Evolutionary conservation across 768 basidiomycete genomes (phyloP), one percentile per base, ranked within the genome.

Genomic region (Hysterangium stoloniferum): DNA sequence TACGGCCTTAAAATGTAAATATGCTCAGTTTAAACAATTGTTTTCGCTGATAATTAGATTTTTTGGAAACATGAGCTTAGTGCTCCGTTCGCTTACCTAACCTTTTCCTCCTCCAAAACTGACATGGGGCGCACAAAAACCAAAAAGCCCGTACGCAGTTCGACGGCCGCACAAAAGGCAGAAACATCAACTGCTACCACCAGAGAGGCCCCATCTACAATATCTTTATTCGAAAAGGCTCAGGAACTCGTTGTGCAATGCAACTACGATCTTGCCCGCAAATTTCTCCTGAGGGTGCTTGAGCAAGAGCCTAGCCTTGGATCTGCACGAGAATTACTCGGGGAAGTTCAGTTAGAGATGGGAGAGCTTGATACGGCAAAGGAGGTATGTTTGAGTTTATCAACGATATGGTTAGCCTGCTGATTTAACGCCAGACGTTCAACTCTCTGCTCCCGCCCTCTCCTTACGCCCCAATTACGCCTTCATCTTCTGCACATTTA

Each of bases 221-320:
- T 71, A 8, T 68, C 82, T 9, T 68, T 91, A 5, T 67, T 88
- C 29, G 79, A 81, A 61, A 92, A 91, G 63, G 82, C 87, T 0
- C 87, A 88, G 61, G 70, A 75, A n/a, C 71, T 94, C 48, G 77
- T 94, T 57, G 74, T 82, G 20, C 86, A 91, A 68, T 90, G 85
- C 61, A 82, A 93, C 65, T 92, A 87, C 62, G 78, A 84, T 44
- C 78, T 94, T 42, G 89, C 91, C 2, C 67, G 75, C 45, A 79
- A 75, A 45, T 93, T 94, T 62, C 69, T 81, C 33, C 69, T 72
- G 38, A 78, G 91, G 37, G 74, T 84, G 15, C 66, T 92, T 27
- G 75, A 84, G 56, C 69, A 77, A 44, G 77, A 85, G 49, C 72
- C 81, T 8, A 65, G 67, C 27, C 78, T 87, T 68, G 71, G 70